Conservation (phyloP, 225 moss, liverwort and hornwort genomes). For the Pseudisothecium myosuroides region DNA sequence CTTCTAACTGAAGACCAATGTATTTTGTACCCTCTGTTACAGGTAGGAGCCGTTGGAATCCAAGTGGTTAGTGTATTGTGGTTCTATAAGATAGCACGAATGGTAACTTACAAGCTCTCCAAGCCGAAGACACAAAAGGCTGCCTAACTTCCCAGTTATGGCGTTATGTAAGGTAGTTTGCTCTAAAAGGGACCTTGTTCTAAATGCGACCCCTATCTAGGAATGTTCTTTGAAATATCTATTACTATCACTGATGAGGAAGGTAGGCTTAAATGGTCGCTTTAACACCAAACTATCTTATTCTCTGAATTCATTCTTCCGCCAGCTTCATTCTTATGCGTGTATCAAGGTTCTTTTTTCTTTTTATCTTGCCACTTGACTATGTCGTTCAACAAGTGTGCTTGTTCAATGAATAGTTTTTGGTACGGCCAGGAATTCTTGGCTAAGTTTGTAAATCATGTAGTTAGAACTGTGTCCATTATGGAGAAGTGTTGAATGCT, state of each 20-base stretch:
- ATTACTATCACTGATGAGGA: no score
- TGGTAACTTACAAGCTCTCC: conserved; percentile 65
- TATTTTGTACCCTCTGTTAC: conserved; percentile 1
- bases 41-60: conserved; percentile 85
- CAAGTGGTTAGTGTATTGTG: conserved; percentile 91
- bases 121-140: conserved; percentile 35
- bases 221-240: background rate
- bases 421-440: background rate
- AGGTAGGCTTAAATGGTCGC: no score
- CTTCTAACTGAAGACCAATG: background rate
- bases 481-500: background rate
- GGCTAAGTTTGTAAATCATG: background rate
- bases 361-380: background rate
- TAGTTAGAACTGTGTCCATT: background rate
- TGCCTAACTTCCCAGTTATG: conserved; percentile 4
- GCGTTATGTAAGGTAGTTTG: background rate
- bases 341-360: background rate
- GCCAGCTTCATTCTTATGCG: background rate
- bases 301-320: background rate
- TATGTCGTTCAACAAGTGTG: background rate
- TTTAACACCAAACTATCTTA: no score
- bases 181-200: no score
- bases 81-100: conserved; percentile 87
- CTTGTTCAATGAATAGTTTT: background rate
- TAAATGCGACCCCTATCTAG: no score